Conservation (phyloP, 148 eudicot species). For the Rhododendron ferrugineum region DNA sequence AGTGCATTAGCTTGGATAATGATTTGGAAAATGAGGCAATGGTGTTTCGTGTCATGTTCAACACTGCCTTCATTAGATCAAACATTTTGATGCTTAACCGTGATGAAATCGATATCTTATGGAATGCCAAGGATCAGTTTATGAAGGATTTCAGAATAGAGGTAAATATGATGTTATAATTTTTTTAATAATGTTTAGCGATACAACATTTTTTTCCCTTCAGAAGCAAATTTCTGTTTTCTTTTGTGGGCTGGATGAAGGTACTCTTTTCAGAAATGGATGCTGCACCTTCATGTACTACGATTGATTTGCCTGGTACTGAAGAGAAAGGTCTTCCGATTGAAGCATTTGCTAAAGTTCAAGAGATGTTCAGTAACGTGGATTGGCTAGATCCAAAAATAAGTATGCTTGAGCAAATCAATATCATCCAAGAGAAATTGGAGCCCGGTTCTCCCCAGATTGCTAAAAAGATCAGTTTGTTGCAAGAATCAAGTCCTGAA, state of each 20-base stretch:
- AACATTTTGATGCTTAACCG: conserved; percentile 71
- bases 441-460: conserved; percentile 23
- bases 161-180: conserved; percentile 31
- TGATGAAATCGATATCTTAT: conserved; percentile 66
- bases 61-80: conserved; percentile 84
- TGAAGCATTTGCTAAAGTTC: conserved; percentile 69
- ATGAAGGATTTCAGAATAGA: conserved; percentile 68
- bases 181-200: background rate
- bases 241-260: conserved; percentile 29
- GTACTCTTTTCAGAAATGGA: conserved; percentile 79
- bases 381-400: conserved; percentile 53
- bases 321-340: conserved; percentile 64
- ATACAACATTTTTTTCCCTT: background rate
- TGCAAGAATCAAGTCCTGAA: conserved; percentile 19
- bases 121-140: conserved; percentile 62
- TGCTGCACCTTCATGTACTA: conserved; percentile 25
- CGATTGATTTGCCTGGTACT: conserved; percentile 30
- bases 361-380: conserved; percentile 56
- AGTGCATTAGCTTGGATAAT: conserved; percentile 63
- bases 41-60: conserved; percentile 84
- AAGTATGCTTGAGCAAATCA: conserved; percentile 39
- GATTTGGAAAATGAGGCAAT: conserved; percentile 57
- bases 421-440: conserved; percentile 35
- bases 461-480: conserved; percentile 19
- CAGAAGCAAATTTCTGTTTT: background rate